Conservation (phyloP, 768 basidiomycete species). For the Boletus vinaceobasis region DNA sequence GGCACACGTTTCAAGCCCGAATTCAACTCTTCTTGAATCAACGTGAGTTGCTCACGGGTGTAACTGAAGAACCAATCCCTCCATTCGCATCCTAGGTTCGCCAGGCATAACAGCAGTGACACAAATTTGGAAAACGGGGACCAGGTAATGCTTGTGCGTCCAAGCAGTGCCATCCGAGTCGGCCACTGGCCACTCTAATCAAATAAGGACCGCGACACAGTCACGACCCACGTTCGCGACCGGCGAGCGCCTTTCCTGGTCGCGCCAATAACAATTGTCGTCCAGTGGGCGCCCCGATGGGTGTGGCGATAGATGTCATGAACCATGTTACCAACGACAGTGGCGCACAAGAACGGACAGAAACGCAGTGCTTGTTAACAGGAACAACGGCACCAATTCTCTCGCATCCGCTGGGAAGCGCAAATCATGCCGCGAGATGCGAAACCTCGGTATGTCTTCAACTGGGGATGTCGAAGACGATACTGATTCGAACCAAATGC, state of each 20-base stretch:
- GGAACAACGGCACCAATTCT: slow-evolving; percentile 1
- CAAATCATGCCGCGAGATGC: too few species aligned
- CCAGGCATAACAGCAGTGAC: neutral
- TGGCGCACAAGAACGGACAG: slow-evolving; percentile 22
- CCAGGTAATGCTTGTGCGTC: too few species aligned
- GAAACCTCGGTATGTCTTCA: too few species aligned
- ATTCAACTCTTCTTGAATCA: neutral
- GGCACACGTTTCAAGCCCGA: neutral
- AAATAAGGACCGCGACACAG: slow-evolving; percentile 41
- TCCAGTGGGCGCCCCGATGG: slow-evolving; percentile 38
- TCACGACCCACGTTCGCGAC: slow-evolving; percentile 36
- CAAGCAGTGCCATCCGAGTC: neutral
- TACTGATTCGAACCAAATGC: too few species aligned
- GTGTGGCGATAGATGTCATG: slow-evolving; percentile 52
- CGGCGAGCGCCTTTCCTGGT: slow-evolving; percentile 20
- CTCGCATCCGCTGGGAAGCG: too few species aligned
- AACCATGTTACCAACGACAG: slow-evolving; percentile 39
- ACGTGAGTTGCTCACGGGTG: neutral
- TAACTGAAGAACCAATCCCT: neutral
- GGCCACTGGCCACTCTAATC: slow-evolving; percentile 46
- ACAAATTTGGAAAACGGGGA: neutral
- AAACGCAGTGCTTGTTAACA: slow-evolving; percentile 12
- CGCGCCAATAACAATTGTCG: slow-evolving; percentile 31
- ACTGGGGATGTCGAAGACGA: too few species aligned
- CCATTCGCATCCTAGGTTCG: neutral